phyloP scores from a whole-genome alignment of 2,329 filamentous ascomycete genomes.

The Colletotrichum orchidophilum region DNA sequence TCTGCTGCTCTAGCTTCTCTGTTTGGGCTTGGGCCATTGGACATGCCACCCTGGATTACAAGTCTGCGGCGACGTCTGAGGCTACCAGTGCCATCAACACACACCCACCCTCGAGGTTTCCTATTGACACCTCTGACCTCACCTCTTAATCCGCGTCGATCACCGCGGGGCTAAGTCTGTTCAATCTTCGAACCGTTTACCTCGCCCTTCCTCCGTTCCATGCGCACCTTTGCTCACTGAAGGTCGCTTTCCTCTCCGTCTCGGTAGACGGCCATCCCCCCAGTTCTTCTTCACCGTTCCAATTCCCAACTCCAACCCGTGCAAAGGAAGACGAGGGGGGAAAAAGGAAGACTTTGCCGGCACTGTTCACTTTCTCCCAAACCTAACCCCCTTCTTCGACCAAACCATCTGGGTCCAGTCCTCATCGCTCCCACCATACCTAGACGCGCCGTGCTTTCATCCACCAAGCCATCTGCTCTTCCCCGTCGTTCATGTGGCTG shows the following conservation, averaged over 20 bases:
- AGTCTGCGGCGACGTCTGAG: conserved; percentile 29
- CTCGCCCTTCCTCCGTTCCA: conserved; percentile 9
- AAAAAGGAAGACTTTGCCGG: conserved; percentile 30
- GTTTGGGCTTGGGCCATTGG: conserved; percentile 9
- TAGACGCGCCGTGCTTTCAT: not conserved
- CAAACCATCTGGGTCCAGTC: conserved; percentile 21
- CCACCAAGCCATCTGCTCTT: conserved; percentile 3
- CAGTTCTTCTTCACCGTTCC: conserved; percentile 28
- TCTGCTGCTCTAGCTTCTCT: conserved; percentile 22
- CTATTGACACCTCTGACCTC: conserved; percentile 34
- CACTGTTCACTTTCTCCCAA: conserved; percentile 9
- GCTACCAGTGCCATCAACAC: conserved; percentile 24
- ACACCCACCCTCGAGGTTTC: conserved; percentile 28
- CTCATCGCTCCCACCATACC: not conserved
- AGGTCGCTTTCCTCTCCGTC: not conserved
- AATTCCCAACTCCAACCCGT: conserved; percentile 3
- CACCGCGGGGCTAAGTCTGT: conserved; percentile 29
- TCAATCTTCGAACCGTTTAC: not conserved
- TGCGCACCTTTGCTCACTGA: not conserved
- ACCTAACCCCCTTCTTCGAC: conserved; percentile 8
- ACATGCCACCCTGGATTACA: conserved; percentile 32
- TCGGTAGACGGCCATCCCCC: conserved; percentile 2
- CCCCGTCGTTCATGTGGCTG: conserved; percentile 27
- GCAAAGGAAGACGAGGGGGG: not conserved
- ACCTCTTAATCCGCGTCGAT: conserved; percentile 28